Conservation (phyloP, 2,329 filamentous ascomycete genomes). For the Microdochium trichocladiopsis region DNA sequence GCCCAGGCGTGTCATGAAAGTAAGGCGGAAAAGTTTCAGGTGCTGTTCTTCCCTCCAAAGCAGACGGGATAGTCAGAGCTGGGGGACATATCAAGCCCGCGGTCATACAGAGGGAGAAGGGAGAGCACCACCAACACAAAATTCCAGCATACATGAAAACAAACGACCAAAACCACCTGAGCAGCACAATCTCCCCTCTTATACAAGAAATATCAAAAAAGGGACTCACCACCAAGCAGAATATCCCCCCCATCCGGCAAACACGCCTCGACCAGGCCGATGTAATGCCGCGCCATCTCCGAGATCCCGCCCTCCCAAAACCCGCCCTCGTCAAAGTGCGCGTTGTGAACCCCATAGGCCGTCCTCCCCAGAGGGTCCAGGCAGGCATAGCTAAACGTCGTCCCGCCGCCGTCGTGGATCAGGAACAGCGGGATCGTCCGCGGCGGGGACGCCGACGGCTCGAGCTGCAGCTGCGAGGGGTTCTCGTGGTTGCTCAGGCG, state of each 20-base stretch:
- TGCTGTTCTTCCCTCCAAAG: no score
- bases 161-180: no score
- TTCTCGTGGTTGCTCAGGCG: not conserved
- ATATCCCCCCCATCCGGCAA: conserved; percentile 30
- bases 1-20: no score
- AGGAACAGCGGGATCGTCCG: conserved; percentile 41
- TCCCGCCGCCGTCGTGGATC: conserved; percentile 56
- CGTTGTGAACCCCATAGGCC: conserved; percentile 49
- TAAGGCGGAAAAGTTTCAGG: no score
- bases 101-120: not conserved
- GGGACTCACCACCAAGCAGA: conserved; percentile 37
- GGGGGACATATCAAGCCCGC: no score
- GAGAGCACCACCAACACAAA: no score
- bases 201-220: no score
- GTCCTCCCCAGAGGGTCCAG: conserved; percentile 39
- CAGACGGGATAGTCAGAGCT: no score
- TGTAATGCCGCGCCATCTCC: conserved; percentile 48
- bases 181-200: no score
- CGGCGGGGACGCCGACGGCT: not conserved
- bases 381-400: conserved; percentile 49
- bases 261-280: conserved; percentile 31
- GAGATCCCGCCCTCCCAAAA: conserved; percentile 43
- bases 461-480: not conserved
- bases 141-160: no score
- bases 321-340: conserved; percentile 37